Evolutionary conservation across 345 rosid species (phyloP).

Genomic region (Syzygium oleosum): DNA sequence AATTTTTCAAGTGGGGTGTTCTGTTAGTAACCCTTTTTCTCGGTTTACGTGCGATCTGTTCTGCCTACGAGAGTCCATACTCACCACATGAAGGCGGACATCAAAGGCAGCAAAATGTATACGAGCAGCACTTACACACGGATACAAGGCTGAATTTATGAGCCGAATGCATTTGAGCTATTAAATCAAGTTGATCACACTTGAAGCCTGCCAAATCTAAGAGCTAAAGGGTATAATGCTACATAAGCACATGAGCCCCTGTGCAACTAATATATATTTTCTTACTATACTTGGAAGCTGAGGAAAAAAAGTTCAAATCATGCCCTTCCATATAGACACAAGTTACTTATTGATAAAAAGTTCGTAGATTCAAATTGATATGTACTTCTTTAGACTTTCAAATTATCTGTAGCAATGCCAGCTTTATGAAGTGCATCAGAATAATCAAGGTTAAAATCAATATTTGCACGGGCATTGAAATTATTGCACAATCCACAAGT

Average conservation of each 20-base stretch:
- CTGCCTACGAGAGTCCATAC: not conserved
- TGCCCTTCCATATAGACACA: not conserved
- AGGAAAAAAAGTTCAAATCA: not conserved
- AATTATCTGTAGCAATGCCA: not conserved
- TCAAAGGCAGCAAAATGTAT: not conserved
- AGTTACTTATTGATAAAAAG: not conserved
- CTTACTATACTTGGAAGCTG: not conserved
- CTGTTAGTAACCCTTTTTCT: not conserved
- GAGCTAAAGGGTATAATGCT: not conserved
- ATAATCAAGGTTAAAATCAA: not conserved
- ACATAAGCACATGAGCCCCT: not conserved
- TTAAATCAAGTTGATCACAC: not conserved
- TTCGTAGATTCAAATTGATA: not conserved
- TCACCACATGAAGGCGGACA: not conserved
- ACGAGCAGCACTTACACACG: not conserved
- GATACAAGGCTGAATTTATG: not conserved
- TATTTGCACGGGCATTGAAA: not conserved
- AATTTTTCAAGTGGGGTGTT: not conserved
- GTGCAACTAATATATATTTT: not conserved
- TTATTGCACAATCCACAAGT: not conserved
- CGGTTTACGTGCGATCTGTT: not conserved
- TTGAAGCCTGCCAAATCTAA: not conserved
- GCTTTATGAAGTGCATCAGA: not conserved
- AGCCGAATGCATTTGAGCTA: not conserved
- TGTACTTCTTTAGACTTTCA: not conserved